Base-by-base conservation (phyloP, 306 rosid genomes). In the Acacia acuminata region DNA sequence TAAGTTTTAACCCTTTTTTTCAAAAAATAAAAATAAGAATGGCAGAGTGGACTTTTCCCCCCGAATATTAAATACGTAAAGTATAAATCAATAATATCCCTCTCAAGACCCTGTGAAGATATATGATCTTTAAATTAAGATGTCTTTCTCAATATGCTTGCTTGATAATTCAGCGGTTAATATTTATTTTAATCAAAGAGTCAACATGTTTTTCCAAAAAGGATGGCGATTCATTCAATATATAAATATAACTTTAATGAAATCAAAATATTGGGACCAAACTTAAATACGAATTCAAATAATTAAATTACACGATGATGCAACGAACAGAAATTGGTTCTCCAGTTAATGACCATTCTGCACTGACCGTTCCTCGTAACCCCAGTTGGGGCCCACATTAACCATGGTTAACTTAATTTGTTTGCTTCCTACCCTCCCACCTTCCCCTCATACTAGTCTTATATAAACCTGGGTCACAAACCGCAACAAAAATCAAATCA, bases 381-480 rank as follows among this genome's bases (percentile, higher is more conserved):
- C 86, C 1, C 1, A 8, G 90, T 84, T 85, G 81, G 12, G 5
- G 8, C 16, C 50, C 19, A 47, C 1, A 3, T 25, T 68, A 88
- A 88, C 97, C 94, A 79, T 79, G 88, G 96, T 93, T 90, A 90
- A 79, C 32, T 77, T 82, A 88, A 82, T 42, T 79, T 84, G 83
- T 86, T 82, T 72, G 53, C 88, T 77, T 22, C 42, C 25, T 36
- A 5, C 38, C 38, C 15, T 65, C 43, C 20, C 24, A 19, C 24
- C 72, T 6, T 67, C 47, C 56, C 47, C 56, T 16, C 53, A 2
- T 10, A 43, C 11, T 0, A 45, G 50, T 50, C 25, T 42, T 42
- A 38, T 69, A 87, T 58, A 83, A 89, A 83, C 50, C 88, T 88
- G 55, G 79, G 73, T 86, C 90, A 19, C 64, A 34, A 0, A 36